These are phyloP conservation scores for Gossypium ekmanianum DNA, from an alignment of 345 rosid genomes.

Conservation along the genomic window DNA sequence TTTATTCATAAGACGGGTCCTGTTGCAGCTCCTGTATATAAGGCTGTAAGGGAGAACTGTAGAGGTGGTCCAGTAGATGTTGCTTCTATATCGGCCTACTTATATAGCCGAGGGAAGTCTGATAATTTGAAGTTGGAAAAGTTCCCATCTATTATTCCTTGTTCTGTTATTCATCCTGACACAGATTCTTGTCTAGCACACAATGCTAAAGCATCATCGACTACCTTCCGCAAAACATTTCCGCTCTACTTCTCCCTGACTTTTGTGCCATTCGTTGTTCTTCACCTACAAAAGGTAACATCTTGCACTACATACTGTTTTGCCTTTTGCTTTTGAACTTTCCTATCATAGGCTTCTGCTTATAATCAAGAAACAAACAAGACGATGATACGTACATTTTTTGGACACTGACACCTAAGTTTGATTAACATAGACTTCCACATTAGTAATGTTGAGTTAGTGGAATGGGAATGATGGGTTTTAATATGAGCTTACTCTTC, in stretches of 20 bases:
- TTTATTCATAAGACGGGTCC: conserved; percentile 98
- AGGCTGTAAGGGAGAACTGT: conserved; percentile 88
- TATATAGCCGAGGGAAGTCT: conserved; percentile 45
- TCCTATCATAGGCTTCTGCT: neutral
- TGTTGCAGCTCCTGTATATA: conserved; percentile 78
- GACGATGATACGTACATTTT: neutral
- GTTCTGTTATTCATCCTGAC: conserved; percentile 85
- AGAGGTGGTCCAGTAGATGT: conserved; percentile 81
- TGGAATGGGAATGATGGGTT: neutral
- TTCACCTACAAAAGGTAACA: conserved; percentile 80
- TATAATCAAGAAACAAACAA: neutral
- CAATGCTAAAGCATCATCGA: conserved; percentile 83
- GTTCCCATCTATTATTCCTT: conserved; percentile 81
- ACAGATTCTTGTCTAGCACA: conserved; percentile 74
- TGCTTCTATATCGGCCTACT: conserved; percentile 63
- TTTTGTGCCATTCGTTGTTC: conserved; percentile 94
- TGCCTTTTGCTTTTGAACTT: neutral
- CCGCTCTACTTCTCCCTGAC: conserved; percentile 93
- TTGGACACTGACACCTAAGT: neutral
- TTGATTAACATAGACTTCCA: neutral
- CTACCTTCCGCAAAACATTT: conserved; percentile 91
- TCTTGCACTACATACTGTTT: conserved; percentile 14
- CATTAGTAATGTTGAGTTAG: neutral
- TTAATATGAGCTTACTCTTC: neutral
- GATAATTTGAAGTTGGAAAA: conserved; percentile 59